phyloP scores from a whole-genome alignment of 805 yeast genomes.

The Cyberlindnera xylosilytica region DNA sequence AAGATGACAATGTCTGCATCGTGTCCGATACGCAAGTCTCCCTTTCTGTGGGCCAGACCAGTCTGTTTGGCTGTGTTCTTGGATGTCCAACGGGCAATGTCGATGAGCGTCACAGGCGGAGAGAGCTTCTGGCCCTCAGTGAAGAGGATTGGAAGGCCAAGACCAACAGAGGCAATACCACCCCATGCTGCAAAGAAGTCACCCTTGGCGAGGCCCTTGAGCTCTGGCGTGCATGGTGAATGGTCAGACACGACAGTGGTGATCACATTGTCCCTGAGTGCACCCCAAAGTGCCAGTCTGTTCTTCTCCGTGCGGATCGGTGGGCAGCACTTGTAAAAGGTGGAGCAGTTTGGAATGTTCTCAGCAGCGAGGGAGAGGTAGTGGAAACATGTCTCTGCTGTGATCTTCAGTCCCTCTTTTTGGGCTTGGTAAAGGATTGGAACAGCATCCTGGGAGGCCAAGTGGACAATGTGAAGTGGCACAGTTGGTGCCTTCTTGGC shows the following conservation, averaged over 20 bases:
- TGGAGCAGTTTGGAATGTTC: constrained; percentile 68
- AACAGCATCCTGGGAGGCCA: constrained; percentile 81
- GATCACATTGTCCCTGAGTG: constrained; percentile 60
- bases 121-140: constrained; percentile 63
- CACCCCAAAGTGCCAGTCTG: constrained; percentile 73
- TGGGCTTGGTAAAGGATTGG: constrained; percentile 71
- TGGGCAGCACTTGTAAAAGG: constrained; percentile 92
- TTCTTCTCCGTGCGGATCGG: constrained; percentile 82
- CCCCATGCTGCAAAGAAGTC: constrained; percentile 96
- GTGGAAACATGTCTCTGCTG: constrained; percentile 95
- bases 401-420: constrained; percentile 51
- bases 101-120: constrained; percentile 50
- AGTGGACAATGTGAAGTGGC: constrained; percentile 84
- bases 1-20: constrained; percentile 90
- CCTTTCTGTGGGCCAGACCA: constrained; percentile 72
- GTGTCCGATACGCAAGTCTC: constrained; percentile 64
- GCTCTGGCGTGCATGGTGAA: constrained; percentile 92
- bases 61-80: constrained; percentile 82
- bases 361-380: constrained; percentile 79
- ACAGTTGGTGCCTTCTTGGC: constrained; percentile 55
- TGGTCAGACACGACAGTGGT: constrained; percentile 92
- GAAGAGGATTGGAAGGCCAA: constrained; percentile 79
- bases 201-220: constrained; percentile 77
- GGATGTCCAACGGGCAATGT: constrained; percentile 78
- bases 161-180: constrained; percentile 89